A percentile compares a stretch with the other conserved stretches of the same genome.
Conservation (phyloP, 1,284 basidiomycete species). For the Retiboletus flavoniger region DNA sequence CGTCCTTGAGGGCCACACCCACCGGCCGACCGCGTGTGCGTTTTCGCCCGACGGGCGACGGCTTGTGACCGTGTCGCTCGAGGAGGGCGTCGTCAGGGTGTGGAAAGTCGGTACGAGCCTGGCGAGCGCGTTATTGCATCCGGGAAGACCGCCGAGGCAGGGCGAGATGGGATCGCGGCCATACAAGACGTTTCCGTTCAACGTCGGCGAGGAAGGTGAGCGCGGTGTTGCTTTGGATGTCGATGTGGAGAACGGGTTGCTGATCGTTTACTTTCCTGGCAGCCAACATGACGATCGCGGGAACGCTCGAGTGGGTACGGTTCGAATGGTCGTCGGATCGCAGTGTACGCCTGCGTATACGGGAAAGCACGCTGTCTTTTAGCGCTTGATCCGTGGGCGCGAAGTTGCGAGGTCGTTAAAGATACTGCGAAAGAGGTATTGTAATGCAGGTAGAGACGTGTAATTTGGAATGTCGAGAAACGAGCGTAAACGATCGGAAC, state of each 20-base stretch:
- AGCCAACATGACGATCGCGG: constrained; percentile 72
- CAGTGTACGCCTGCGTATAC: constrained; percentile 78
- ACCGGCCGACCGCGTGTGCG: constrained; percentile 74
- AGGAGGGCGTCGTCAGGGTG: constrained; percentile 78
- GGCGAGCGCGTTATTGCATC: constrained; percentile 78
- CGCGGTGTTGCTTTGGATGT: not conserved
- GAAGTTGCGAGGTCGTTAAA: no score
- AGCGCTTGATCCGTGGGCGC: constrained; percentile 51
- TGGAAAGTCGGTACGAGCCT: constrained; percentile 91
- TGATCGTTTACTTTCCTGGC: not conserved
- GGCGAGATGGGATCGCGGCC: constrained; percentile 78
- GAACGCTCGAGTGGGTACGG: constrained; percentile 68
- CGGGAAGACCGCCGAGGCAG: constrained; percentile 90
- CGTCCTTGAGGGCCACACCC: constrained; percentile 89
- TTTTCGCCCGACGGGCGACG: constrained; percentile 93
- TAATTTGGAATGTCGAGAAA: no score
- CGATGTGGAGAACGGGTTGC: not conserved
- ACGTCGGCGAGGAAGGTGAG: constrained; percentile 63
- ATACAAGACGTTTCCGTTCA: constrained; percentile 81
- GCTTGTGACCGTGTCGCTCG: constrained; percentile 83
- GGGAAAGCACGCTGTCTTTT: constrained; percentile 80
- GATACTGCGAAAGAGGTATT: no score
- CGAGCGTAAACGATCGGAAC: no score
- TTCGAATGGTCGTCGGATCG: constrained; percentile 85
- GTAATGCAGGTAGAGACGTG: no score